phyloP scores from a whole-genome alignment of 345 rosid species.

The Toxicodendron radicans region DNA sequence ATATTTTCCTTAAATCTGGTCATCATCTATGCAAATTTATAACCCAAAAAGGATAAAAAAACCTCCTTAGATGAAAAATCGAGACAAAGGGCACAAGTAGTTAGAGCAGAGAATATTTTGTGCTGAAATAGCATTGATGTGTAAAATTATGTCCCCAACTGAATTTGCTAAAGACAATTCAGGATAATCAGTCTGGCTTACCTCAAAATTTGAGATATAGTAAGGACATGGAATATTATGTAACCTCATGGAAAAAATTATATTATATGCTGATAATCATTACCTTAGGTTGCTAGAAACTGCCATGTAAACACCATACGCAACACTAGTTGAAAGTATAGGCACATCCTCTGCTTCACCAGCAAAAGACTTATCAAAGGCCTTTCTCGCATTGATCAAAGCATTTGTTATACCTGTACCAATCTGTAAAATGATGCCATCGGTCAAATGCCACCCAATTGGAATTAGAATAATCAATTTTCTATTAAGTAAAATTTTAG shows the following conservation, averaged over 20 bases:
- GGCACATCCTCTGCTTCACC: conserved; percentile 70
- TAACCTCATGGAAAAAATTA: neutral
- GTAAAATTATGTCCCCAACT: neutral
- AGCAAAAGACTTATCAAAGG: conserved; percentile 54
- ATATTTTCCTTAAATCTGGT: no score
- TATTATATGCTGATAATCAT: neutral
- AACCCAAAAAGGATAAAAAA: no score
- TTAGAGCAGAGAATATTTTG: neutral
- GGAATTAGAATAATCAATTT: neutral
- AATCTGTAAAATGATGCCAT: conserved; percentile 28
- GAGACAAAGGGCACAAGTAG: neutral
- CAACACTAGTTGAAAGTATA: conserved; percentile 59
- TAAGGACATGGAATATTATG: no score
- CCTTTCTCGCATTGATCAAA: conserved; percentile 57
- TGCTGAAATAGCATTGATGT: neutral
- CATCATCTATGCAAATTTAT: no score
- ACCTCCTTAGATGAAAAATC: no score
- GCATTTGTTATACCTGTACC: conserved; percentile 62
- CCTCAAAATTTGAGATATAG: neutral
- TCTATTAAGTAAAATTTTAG: neutral
- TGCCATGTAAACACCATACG: conserved; percentile 74
- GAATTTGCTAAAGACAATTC: neutral
- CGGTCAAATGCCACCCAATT: neutral
- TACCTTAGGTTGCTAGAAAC: conserved; percentile 83
- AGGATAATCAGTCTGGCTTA: neutral